Evolutionary conservation across 2,329 filamentous ascomycete species (phyloP), one percentile per base, ranked within the genome.

Genomic region (Fusarium mangiferae): DNA sequence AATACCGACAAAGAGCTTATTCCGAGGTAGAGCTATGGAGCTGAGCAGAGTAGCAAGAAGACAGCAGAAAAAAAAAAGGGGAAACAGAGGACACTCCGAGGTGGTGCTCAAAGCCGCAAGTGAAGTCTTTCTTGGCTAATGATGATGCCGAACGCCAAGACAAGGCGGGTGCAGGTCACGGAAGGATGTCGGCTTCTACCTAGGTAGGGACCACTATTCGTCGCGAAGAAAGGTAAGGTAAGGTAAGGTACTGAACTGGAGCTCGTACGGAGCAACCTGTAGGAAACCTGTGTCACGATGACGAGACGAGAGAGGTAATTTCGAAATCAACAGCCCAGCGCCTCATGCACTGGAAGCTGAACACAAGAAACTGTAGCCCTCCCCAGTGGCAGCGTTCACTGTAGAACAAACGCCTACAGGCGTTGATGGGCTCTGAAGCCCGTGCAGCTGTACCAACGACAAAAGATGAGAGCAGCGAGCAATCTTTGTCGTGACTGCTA

Each of bases 391-490:
- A 41, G 42, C 62, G 30, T 33, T 62, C 59, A 64, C 64, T 75
- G 64, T 45, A 60, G 39, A 74, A 62, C 30, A 66, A 63, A 75
- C 70, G 71, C 75, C 75, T 74, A 56, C 55, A 59, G 72, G 73
- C 66, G 73, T 56, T 68, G 55, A 75, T 74, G 71, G 75, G 76
- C 76, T 75, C 73, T 60, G 73, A 62, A 59, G 71, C 71, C 66
- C 62, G 67, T 72, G 62, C 66, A 73, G 61, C 64, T 62, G 66
- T 73, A 63, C 73, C 66, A 69, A 66, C 49, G 52, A 56, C 70
- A 58, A 67, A 65, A 64, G 70, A 62, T 44, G 63, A 66, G 39
- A 65, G 54, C 56, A 49, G 55, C 73, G 61, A 66, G 72, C 59
- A 61, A 51, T 60, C 56, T 67, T 55, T 72, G 61, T 75, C 66